A percentile compares a stretch with the other conserved stretches of the same genome.
Evolutionary conservation across 2,329 filamentous ascomycete genomes (phyloP).

Genomic region (Cordyceps sp.): DNA sequence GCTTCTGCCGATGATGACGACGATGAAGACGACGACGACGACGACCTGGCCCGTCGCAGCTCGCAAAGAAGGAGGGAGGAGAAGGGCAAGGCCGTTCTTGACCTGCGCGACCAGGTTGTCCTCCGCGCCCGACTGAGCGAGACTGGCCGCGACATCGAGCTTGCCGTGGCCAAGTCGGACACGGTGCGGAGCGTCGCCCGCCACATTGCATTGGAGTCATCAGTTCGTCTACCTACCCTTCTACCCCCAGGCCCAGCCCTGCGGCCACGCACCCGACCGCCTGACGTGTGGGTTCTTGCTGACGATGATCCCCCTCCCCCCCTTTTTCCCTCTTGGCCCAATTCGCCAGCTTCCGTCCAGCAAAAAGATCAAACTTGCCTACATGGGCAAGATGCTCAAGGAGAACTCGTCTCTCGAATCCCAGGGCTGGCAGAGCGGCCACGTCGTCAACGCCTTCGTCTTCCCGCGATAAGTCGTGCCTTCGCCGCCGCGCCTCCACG

Average conservation of each 20-base stretch:
- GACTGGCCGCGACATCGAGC: constrained; percentile 42
- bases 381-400: constrained; percentile 66
- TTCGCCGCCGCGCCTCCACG: not conserved
- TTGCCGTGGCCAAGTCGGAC: constrained; percentile 42
- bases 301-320: too few species aligned
- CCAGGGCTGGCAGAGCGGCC: constrained; percentile 60
- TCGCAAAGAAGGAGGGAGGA: constrained; percentile 28
- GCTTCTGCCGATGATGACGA: constrained; percentile 20
- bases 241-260: too few species aligned
- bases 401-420: constrained; percentile 46
- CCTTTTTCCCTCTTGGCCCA: not conserved
- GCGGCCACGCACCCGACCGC: too few species aligned
- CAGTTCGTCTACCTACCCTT: too few species aligned
- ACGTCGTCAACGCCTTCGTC: constrained; percentile 65
- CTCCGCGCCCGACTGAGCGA: constrained; percentile 51
- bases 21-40: constrained; percentile 13
- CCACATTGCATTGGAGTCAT: constrained; percentile 30
- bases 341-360: constrained; percentile 33
- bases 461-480: constrained; percentile 25
- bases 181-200: constrained; percentile 45
- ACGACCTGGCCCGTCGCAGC: constrained; percentile 15
- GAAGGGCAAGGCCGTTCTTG: constrained; percentile 40
- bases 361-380: constrained; percentile 53
- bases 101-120: constrained; percentile 35
- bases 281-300: too few species aligned